Evolutionary conservation across 257 asterid species (phyloP).

Genomic region (Solanum bulbocastanum): DNA sequence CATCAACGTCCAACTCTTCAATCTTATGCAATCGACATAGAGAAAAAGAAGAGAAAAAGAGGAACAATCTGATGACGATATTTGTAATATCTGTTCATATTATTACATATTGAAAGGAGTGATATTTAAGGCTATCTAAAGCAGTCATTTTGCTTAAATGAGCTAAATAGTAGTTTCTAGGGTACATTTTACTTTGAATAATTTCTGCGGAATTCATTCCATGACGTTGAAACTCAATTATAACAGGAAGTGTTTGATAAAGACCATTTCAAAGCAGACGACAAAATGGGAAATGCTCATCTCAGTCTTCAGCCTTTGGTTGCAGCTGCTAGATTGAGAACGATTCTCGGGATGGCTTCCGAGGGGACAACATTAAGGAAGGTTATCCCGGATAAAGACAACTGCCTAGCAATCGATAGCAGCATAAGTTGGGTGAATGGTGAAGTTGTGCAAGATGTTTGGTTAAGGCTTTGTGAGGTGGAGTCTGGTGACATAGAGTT

Average conservation of each 20-base stretch:
- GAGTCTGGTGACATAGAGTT: conserved; percentile 37
- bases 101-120: not conserved
- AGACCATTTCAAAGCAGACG: conserved; percentile 37
- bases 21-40: not conserved
- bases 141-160: not conserved
- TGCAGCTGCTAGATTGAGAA: conserved; percentile 32
- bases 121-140: not conserved
- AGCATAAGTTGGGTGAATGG: conserved; percentile 19
- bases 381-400: conserved; percentile 34
- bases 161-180: not conserved
- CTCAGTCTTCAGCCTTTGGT: conserved; percentile 33
- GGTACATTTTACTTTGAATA: not conserved
- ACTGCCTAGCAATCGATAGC: conserved; percentile 34
- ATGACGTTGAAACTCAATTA: not conserved
- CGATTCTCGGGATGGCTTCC: conserved; percentile 20
- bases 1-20: not conserved
- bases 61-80: not conserved
- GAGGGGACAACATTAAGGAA: conserved; percentile 33
- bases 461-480: conserved; percentile 37
- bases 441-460: conserved; percentile 35
- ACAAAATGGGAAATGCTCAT: conserved; percentile 36
- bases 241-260: conserved; percentile 39
- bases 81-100: too few species aligned
- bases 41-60: not conserved
- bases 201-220: not conserved